Base-by-base conservation (phyloP, 805 yeast genomes). In the Suhomyces prunicola region DNA sequence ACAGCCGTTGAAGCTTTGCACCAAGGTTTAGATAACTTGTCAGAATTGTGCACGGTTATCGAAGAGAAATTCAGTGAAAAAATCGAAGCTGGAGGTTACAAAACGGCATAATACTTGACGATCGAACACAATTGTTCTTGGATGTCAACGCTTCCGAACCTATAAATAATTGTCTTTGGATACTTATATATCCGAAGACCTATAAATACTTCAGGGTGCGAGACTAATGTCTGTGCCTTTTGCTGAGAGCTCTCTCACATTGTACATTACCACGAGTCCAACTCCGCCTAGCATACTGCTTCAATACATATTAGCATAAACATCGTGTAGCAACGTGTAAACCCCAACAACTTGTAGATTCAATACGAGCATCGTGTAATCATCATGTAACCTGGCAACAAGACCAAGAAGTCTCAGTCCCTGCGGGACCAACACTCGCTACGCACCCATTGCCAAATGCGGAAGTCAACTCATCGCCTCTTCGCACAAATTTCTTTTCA, bases 1-100 rank as follows among this genome's bases (percentile, higher is more conserved):
- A 86, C 97, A 3, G 98, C 98, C 3, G 84, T 89, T 40, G 96
- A 93, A 68, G 98, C 97, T 1, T 78, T 94, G 44, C 92, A 90
- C 63, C 89, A 90, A 69, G 98, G 98, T 23, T 79, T 94, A 55
- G 88, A 88, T 57, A 96, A 92, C 66, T 79, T 94, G 60, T 78
- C 85, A 55, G 92, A 86, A 58, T 69, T 92, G 66, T 94, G 99
- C 71, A 81, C 85, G 46, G 90, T 83, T 57, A 85, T 94, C 45
- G 97, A 93, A 69, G 86, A 82, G 55, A 84, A 81, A 53, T 93
- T 90, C 72, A 78, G 85, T 23, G 88, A 84, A 60, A 81, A 82
- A 63, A 83, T 90, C 53, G 80, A 81, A 47, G 82, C 82, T 46
- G 82, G 83, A 35, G 77, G 77, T 47, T 85, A 71, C 60, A 60